These are phyloP conservation scores for Candida bentonensis DNA, from an alignment of 805 yeast genomes.

Conservation along the genomic window DNA sequence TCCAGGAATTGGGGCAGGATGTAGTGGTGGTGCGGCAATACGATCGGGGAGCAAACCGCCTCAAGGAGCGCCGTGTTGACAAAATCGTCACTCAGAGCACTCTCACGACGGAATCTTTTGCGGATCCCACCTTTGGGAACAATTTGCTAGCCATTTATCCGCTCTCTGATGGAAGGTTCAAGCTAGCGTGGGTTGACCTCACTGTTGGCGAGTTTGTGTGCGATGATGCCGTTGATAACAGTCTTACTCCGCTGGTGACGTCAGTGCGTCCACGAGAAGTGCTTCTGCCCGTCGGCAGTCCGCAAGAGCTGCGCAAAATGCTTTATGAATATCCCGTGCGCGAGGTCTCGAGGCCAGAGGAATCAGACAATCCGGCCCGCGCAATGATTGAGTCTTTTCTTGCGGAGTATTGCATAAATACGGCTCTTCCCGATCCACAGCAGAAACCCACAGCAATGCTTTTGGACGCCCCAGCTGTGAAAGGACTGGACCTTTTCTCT, in stretches of 20 bases:
- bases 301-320: background rate
- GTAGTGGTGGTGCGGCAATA: constrained; percentile 65
- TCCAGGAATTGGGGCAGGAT: constrained; percentile 50
- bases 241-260: background rate
- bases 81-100: constrained; percentile 90
- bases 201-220: constrained; percentile 55
- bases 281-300: background rate
- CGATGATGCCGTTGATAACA: background rate
- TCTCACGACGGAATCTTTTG: constrained; percentile 68
- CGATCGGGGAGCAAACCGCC: constrained; percentile 20
- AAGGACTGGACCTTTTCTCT: background rate
- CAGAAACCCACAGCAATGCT: no score
- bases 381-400: background rate
- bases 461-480: background rate
- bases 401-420: background rate
- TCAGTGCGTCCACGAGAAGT: background rate
- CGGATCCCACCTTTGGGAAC: constrained; percentile 60
- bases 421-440: background rate
- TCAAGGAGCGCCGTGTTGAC: constrained; percentile 48
- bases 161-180: constrained; percentile 36
- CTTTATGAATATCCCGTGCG: background rate
- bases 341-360: background rate
- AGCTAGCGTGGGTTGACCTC: constrained; percentile 80
- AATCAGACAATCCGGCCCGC: background rate
- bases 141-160: constrained; percentile 53